Evolutionary conservation across 2,329 filamentous ascomycete genomes (phyloP).

Genomic region (Microcera coccophila): DNA sequence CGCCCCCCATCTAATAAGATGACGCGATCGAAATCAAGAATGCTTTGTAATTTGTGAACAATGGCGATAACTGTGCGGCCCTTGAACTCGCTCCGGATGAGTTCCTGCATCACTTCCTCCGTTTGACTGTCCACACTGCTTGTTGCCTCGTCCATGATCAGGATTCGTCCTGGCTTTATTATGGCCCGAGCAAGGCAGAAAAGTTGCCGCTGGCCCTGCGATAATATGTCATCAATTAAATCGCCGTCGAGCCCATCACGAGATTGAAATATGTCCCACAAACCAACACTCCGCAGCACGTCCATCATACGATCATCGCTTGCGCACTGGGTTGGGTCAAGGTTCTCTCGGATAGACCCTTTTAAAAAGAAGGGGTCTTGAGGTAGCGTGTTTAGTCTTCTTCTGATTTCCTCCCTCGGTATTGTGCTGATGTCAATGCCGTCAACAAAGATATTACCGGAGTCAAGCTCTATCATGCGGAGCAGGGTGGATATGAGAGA

Average conservation of each 20-base stretch:
- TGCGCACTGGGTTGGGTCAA: constrained; percentile 31
- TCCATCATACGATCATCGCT: constrained; percentile 11
- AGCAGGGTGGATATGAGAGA: constrained; percentile 37
- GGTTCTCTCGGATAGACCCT: constrained; percentile 36
- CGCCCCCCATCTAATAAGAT: constrained; percentile 44
- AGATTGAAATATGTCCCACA: constrained; percentile 12
- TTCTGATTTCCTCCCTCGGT: constrained; percentile 38
- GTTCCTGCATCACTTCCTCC: constrained; percentile 34
- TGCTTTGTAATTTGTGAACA: constrained; percentile 42
- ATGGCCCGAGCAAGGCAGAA: constrained; percentile 20
- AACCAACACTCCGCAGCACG: constrained; percentile 12
- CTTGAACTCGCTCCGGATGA: constrained; percentile 34
- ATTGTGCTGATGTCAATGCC: constrained; percentile 35
- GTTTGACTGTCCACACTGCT: constrained; percentile 36
- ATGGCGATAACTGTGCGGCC: constrained; percentile 50
- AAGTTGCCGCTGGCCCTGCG: constrained; percentile 22
- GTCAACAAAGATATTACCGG: constrained; percentile 39
- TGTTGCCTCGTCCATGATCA: constrained; percentile 39
- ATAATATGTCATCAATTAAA: constrained; percentile 12
- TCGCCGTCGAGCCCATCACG: constrained; percentile 16
- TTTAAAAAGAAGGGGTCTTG: constrained; percentile 49
- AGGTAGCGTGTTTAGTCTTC: constrained; percentile 44
- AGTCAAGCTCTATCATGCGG: constrained; percentile 34
- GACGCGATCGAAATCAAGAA: constrained; percentile 47
- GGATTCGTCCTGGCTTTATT: constrained; percentile 30